Evolutionary conservation across 2,329 filamentous ascomycete species (phyloP).

Genomic region (Septoria linicola): DNA sequence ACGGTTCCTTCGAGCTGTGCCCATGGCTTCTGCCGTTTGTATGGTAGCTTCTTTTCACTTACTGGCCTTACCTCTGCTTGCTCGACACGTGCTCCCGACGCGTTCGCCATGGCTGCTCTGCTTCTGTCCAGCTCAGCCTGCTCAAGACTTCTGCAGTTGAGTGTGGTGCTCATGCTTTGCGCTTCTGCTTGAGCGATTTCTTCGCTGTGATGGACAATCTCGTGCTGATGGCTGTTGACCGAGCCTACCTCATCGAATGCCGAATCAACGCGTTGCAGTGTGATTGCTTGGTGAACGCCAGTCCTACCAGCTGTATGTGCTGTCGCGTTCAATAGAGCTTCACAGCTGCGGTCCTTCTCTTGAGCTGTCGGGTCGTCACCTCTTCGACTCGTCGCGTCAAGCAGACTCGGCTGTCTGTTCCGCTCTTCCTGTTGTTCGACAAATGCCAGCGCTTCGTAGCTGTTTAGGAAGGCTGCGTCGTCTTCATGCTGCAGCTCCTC

Average conservation of each 20-base stretch:
- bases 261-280: too few species aligned
- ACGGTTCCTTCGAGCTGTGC: background rate
- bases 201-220: too few species aligned
- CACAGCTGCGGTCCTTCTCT: too few species aligned
- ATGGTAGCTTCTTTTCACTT: background rate
- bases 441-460: background rate
- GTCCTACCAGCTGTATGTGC: too few species aligned
- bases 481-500: background rate
- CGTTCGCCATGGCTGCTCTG: background rate
- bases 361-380: too few species aligned
- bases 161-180: background rate
- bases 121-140: background rate
- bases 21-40: background rate
- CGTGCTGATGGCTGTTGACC: background rate
- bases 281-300: too few species aligned
- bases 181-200: background rate
- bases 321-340: too few species aligned
- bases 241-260: background rate
- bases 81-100: background rate
- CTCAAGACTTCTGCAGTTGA: background rate
- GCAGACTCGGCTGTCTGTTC: background rate
- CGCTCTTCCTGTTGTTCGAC: background rate
- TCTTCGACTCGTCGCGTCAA: too few species aligned
- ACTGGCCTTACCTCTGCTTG: background rate
- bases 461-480: background rate